Conservation (phyloP, 208 protist genomes). For the Crithidia brevicula region DNA sequence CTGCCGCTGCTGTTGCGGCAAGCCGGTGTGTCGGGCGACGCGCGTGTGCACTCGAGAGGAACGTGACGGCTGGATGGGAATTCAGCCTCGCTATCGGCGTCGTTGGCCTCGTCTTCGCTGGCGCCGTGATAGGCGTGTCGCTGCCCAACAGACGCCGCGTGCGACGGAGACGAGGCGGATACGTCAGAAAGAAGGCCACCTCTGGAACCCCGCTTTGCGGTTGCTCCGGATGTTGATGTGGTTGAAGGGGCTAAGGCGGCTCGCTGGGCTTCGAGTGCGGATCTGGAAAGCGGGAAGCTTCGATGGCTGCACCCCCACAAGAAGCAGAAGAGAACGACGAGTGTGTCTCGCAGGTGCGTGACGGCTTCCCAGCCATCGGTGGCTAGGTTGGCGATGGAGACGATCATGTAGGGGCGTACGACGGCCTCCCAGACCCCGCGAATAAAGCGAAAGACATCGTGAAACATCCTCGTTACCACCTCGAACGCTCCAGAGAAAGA, state of each 20-base stretch:
- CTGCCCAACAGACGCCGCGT: neutral
- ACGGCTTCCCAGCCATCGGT: slow-evolving; percentile 66
- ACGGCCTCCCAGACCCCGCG: slow-evolving; percentile 54
- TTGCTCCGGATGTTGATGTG: no score
- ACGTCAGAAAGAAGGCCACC: no score
- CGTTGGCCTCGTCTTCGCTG: slow-evolving; percentile 25
- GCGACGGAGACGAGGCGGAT: neutral
- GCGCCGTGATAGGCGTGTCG: neutral
- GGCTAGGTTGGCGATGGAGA: slow-evolving; percentile 49
- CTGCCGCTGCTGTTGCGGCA: neutral
- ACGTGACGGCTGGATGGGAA: neutral
- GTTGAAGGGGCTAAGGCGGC: slow-evolving; percentile 3
- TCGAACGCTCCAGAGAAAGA: no score
- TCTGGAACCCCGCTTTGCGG: no score
- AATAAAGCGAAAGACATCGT: slow-evolving; percentile 12
- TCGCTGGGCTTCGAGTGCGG: slow-evolving; percentile 22
- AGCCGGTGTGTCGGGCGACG: no score
- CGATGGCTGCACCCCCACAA: slow-evolving; percentile 75
- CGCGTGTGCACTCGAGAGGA: neutral
- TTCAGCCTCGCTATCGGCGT: slow-evolving; percentile 32
- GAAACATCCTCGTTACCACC: slow-evolving; percentile 6
- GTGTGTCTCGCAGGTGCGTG: slow-evolving; percentile 45
- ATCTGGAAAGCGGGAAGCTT: slow-evolving; percentile 48
- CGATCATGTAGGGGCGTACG: slow-evolving; percentile 53
- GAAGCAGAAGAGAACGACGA: slow-evolving; percentile 71